A percentile compares a stretch with the other conserved stretches of the same genome.
phyloP scores from a whole-genome alignment of 2,329 filamentous ascomycete genomes.

The Magnaporthiopsis incrustans region DNA sequence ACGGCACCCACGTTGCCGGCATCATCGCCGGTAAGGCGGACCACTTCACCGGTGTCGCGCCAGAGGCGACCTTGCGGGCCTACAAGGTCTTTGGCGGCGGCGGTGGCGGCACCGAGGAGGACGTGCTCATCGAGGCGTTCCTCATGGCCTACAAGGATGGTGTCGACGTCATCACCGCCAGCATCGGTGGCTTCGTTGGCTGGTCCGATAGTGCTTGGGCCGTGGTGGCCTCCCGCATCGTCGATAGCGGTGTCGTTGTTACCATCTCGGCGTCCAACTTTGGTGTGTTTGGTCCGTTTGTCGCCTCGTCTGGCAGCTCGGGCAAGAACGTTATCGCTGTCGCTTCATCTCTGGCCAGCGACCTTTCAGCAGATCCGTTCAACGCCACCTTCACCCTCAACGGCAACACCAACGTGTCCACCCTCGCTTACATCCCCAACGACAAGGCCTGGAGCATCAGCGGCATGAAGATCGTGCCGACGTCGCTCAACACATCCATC shows the following conservation, averaged over 20 bases:
- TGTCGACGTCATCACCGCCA: slow-evolving; percentile 32
- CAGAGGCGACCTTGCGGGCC: slow-evolving; percentile 15
- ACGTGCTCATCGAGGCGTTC: slow-evolving; percentile 26
- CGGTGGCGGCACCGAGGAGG: slow-evolving; percentile 17
- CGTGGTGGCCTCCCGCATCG: slow-evolving; percentile 29
- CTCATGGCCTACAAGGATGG: slow-evolving; percentile 26
- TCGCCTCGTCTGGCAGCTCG: slow-evolving; percentile 16
- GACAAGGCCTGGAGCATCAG: slow-evolving; percentile 4
- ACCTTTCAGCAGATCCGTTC: slow-evolving; percentile 13
- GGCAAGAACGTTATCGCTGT: slow-evolving; percentile 35
- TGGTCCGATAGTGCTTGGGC: slow-evolving; percentile 27
- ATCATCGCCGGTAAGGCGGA: slow-evolving; percentile 17
- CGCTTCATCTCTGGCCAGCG: slow-evolving; percentile 28
- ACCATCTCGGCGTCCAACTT: slow-evolving; percentile 33
- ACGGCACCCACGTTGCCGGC: slow-evolving; percentile 20
- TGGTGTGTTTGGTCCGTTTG: slow-evolving; percentile 16
- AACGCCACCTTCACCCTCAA: slow-evolving; percentile 9
- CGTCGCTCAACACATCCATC: slow-evolving; percentile 16
- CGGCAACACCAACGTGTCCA: not conserved
- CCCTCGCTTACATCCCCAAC: not conserved
- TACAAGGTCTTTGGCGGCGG: slow-evolving; percentile 20
- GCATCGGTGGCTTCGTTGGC: slow-evolving; percentile 11
- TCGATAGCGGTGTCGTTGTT: slow-evolving; percentile 30
- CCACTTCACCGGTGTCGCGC: slow-evolving; percentile 18
- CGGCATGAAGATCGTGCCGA: slow-evolving; percentile 17